phyloP scores from a whole-genome alignment of 257 asterid species.

The Plectranthus barbatus region DNA sequence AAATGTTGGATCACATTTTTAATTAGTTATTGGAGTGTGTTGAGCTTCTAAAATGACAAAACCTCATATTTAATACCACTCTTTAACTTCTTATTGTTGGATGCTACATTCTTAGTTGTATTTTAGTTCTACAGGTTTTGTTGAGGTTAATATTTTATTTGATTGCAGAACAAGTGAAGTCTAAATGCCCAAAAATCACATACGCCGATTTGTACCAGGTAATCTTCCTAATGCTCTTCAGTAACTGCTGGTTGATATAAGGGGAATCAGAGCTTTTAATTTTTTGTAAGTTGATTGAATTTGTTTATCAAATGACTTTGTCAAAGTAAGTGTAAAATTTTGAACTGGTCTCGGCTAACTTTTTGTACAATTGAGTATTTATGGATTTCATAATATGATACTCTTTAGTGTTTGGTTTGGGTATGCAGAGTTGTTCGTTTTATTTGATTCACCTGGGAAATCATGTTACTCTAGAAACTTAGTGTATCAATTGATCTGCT shows the following conservation, averaged over 20 bases:
- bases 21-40: background rate
- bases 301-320: constrained; percentile 1
- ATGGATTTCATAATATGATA: background rate
- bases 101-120: background rate
- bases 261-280: too few relatives aligned
- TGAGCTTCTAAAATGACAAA: background rate
- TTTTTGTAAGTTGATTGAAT: background rate
- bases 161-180: constrained; percentile 75
- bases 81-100: background rate
- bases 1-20: background rate
- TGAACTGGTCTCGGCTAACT: background rate
- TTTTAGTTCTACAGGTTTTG: background rate
- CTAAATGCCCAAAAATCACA: constrained; percentile 59
- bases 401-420: background rate
- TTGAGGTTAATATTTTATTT: constrained; percentile 10
- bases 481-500: too few relatives aligned
- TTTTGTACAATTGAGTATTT: background rate
- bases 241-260: too few relatives aligned
- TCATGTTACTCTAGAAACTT: too few relatives aligned
- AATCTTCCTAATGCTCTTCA: background rate
- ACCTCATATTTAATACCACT: background rate
- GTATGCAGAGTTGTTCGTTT: background rate
- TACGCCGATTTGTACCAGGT: constrained; percentile 97
- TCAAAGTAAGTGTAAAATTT: background rate
- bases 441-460: background rate